Conservation (phyloP, 1,284 basidiomycete species). For the Ustilago sp. region DNA sequence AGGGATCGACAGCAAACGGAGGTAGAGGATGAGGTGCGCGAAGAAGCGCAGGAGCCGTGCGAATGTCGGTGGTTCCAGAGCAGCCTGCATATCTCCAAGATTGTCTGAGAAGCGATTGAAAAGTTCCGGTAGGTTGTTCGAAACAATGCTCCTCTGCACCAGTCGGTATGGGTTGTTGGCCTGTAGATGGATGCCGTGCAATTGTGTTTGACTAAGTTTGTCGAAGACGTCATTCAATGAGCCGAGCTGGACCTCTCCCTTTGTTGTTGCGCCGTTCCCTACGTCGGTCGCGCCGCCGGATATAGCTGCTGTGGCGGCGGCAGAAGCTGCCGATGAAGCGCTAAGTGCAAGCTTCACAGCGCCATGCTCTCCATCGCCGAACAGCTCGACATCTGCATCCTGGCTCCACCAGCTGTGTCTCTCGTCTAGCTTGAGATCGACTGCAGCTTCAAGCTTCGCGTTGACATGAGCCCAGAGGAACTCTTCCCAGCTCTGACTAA, state of each 20-base stretch:
- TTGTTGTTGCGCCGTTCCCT: conserved; percentile 5
- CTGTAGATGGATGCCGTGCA: conserved; percentile 55
- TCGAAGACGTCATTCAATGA: conserved; percentile 59
- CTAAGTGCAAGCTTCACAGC: conserved; percentile 49
- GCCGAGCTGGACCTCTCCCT: conserved; percentile 22
- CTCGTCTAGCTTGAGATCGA: conserved; percentile 73
- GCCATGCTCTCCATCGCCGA: conserved; percentile 50
- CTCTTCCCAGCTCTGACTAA: conserved; percentile 88
- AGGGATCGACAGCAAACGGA: conserved; percentile 79
- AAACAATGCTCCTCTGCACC: conserved; percentile 85
- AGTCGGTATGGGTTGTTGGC: conserved; percentile 86
- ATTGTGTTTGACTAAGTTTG: conserved; percentile 58
- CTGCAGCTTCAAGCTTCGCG: conserved; percentile 84
- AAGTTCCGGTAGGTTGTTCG: conserved; percentile 76
- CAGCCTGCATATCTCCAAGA: conserved; percentile 53
- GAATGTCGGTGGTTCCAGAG: conserved; percentile 49
- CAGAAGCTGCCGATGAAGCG: conserved; percentile 23
- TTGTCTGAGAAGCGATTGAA: conserved; percentile 59
- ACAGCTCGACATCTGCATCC: conserved; percentile 41
- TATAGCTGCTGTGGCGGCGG: conserved; percentile 17
- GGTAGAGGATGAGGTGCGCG: conserved; percentile 90
- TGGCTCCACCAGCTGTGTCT: conserved; percentile 70
- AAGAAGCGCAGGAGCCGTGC: conserved; percentile 82
- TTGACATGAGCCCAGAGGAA: conserved; percentile 92
- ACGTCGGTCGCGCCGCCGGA: conserved; percentile 13